Evolutionary conservation across 2,329 filamentous ascomycete species (phyloP).

Genomic region (Colletotrichum tamarilloi): DNA sequence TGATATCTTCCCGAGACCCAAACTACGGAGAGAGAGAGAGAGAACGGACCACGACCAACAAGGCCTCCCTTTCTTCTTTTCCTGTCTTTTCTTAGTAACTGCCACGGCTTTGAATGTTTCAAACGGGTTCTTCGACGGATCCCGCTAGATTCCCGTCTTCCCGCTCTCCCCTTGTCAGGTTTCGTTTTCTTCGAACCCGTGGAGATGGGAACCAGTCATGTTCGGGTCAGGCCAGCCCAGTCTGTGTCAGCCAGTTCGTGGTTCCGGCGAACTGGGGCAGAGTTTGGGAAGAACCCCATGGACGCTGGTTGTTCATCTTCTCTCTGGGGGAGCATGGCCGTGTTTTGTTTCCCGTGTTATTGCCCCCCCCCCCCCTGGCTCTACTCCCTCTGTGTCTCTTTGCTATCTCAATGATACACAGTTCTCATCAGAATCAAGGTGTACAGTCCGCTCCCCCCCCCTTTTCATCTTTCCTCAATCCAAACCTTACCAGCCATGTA

Average conservation of each 20-base stretch:
- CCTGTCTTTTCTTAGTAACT: not conserved
- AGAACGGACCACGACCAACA: not conserved
- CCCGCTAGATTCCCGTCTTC: slow-evolving; percentile 33
- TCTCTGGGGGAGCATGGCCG: too few relatives aligned
- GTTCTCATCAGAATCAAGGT: not conserved
- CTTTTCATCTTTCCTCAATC: too few relatives aligned
- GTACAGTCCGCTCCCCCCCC: too few relatives aligned
- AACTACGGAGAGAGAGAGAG: not conserved
- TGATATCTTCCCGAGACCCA: not conserved
- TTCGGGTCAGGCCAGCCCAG: not conserved
- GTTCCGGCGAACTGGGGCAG: not conserved
- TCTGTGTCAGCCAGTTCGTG: not conserved
- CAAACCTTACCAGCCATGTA: not conserved
- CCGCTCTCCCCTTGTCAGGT: slow-evolving; percentile 1
- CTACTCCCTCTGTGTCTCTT: too few relatives aligned
- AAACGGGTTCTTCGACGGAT: slow-evolving; percentile 27
- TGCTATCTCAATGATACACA: not conserved
- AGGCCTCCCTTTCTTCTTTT: not conserved
- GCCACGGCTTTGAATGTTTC: not conserved
- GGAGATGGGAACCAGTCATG: not conserved
- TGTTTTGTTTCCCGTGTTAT: too few relatives aligned
- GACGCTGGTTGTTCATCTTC: too few relatives aligned
- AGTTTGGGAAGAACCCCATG: not conserved
- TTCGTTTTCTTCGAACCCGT: not conserved
- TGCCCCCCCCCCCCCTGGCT: too few relatives aligned